A percentile compares a stretch with the other conserved stretches of the same genome.
phyloP scores from a whole-genome alignment of 805 yeast genomes.

The Cyberlindnera sargentensis region DNA sequence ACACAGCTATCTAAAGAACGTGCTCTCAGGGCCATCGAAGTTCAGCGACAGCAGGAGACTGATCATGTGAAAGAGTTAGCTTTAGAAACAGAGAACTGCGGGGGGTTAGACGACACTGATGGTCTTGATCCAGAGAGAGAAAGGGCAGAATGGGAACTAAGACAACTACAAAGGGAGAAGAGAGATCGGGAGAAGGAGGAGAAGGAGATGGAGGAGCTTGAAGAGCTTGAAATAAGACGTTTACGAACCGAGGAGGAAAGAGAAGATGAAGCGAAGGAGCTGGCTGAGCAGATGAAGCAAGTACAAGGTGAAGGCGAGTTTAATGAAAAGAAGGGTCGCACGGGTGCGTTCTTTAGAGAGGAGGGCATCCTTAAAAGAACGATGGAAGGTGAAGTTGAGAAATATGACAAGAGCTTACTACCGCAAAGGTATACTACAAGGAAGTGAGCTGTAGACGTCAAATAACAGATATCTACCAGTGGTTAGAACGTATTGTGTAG shows the following conservation, averaged over 20 bases:
- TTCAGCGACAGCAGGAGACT: conserved; percentile 20
- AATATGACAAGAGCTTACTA: conserved; percentile 10
- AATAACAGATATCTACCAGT: too few relatives aligned
- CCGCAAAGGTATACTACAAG: conserved; percentile 10
- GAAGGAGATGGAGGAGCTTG: conserved; percentile 21
- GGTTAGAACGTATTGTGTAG: too few relatives aligned
- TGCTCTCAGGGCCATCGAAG: conserved; percentile 20
- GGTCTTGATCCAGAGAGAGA: conserved; percentile 46
- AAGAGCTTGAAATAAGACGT: conserved; percentile 19
- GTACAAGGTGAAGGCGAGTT: neutral
- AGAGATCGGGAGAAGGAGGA: conserved; percentile 15
- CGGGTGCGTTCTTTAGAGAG: conserved; percentile 19
- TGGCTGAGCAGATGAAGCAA: conserved; percentile 5
- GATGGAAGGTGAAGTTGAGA: conserved; percentile 14
- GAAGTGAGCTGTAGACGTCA: neutral
- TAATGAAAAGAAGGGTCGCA: conserved; percentile 1
- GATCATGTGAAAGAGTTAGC: conserved; percentile 15
- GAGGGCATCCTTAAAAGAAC: conserved; percentile 9
- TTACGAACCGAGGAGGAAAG: conserved; percentile 19
- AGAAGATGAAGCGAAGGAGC: conserved; percentile 10
- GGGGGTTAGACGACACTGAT: conserved; percentile 52
- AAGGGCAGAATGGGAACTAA: conserved; percentile 52
- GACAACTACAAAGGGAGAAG: conserved; percentile 39
- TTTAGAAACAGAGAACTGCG: conserved; percentile 20
- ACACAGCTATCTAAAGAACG: conserved; percentile 23